Evolutionary conservation across 495 filamentous ascomycete genomes (phyloP).

Genomic region (Penicillium pulvis): DNA sequence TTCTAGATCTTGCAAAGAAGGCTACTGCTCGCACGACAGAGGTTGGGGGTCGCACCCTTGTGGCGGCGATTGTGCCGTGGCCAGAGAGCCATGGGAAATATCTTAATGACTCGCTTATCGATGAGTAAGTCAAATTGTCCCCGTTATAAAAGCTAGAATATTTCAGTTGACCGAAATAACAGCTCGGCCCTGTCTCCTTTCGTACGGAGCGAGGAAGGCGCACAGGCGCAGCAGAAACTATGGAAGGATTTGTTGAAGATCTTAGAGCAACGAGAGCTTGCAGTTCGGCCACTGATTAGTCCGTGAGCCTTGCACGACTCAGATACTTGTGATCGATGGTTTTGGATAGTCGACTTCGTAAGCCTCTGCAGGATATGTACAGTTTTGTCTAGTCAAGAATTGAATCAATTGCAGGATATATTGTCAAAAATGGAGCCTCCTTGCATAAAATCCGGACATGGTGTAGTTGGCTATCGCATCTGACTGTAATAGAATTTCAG

Average conservation of each 20-base stretch:
- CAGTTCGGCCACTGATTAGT: too few relatives aligned
- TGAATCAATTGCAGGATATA: too few relatives aligned
- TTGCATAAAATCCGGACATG: background rate
- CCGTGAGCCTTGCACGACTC: too few relatives aligned
- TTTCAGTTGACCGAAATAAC: background rate
- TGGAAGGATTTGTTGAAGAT: background rate
- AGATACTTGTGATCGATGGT: too few relatives aligned
- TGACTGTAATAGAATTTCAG: slow-evolving; percentile 4
- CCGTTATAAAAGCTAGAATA: background rate
- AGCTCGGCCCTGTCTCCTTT: background rate
- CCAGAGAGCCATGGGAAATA: background rate
- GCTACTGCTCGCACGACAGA: background rate
- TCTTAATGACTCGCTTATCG: background rate
- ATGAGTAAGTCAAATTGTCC: too few relatives aligned
- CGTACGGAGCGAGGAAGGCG: background rate
- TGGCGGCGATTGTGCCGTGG: background rate
- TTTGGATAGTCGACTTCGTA: too few relatives aligned
- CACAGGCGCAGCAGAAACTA: background rate
- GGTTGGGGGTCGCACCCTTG: background rate
- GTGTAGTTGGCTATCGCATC: slow-evolving; percentile 8
- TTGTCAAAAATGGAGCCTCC: too few relatives aligned
- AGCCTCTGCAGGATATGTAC: too few relatives aligned
- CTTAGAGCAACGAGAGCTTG: background rate
- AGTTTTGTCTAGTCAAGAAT: too few relatives aligned
- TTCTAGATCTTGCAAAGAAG: background rate